Evolutionary conservation across 164 flowering plant species (phyloP), one percentile per base, ranked within the genome.

Genomic region (Buxus sempervirens): DNA sequence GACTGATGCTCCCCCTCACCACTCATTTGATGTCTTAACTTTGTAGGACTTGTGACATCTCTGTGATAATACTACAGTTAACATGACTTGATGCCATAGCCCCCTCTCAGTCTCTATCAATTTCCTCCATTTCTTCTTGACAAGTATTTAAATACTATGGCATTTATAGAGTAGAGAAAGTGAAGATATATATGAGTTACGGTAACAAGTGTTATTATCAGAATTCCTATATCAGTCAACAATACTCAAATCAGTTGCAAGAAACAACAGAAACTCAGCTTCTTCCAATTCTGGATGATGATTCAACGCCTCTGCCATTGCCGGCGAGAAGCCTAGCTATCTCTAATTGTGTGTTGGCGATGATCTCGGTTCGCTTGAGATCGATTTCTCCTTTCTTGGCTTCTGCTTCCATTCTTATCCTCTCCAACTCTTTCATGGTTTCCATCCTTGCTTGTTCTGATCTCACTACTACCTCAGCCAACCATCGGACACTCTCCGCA

Each of bases 271-370:
- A 59, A 63, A 62, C 10, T 86, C 76, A 86, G 62, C 63, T 84
- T 78, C 92, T 80, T 76, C 90, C 91, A 64, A 86, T 86, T 63
- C 84, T 85, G 55, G 82, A 61, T 0, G 92, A 84, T 51, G 95
- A 73, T 73, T 86, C 90, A 60, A 81, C 76, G n/a, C 74, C 79
- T 72, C 80, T 82, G 25, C 69, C 68, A 55, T 72, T 69, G 9
- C 71, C 67, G 60, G 87, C 87, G 41, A 91, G 83, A 55, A 91
- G 67, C 84, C 74, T 83, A 23, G 97, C 97, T 60, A 94, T 91
- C 83, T 94, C 87, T 71, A 94, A 69, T 65, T 91, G 95, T 9
- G 96, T 91, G 55, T 82, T 85, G 32, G 96, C 97, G 4, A 94
- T 84, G 72, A 94, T 90, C 79, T 88, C 88, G 0, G 96, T 91